phyloP scores from a whole-genome alignment of 2,329 filamentous ascomycete species.

The Penicillium vulpinum region DNA sequence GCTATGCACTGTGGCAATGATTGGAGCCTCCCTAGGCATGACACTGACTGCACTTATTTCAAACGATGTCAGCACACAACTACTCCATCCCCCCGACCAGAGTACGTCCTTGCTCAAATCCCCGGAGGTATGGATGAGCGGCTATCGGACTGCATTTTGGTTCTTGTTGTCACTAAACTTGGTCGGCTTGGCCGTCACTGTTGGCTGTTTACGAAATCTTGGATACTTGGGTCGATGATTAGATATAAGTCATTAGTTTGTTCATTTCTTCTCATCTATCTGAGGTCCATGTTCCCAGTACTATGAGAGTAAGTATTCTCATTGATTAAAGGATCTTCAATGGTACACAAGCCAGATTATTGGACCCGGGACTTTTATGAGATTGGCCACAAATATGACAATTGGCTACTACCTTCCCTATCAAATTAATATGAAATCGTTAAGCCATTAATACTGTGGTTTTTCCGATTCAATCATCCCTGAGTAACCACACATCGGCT shows the following conservation, averaged over 20 bases:
- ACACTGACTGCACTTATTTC: conserved; percentile 2
- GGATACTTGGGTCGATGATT: not conserved
- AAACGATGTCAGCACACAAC: not conserved
- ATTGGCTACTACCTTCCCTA: not conserved
- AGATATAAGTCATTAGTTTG: not conserved
- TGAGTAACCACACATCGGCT: conserved; percentile 12
- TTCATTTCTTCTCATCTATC: not conserved
- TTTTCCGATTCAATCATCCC: not conserved
- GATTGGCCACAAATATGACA: not conserved
- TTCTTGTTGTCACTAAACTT: conserved; percentile 5
- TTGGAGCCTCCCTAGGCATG: conserved; percentile 5
- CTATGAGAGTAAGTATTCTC: not conserved
- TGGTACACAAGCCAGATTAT: not conserved
- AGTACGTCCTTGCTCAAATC: not conserved
- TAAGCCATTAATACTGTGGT: not conserved
- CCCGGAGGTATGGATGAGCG: not conserved
- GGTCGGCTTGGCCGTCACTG: not conserved
- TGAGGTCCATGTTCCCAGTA: not conserved
- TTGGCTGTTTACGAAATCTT: conserved; percentile 1
- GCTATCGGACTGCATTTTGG: conserved; percentile 7
- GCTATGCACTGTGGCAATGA: conserved; percentile 7
- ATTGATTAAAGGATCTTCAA: not conserved
- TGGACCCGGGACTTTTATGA: not conserved
- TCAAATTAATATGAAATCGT: not conserved
- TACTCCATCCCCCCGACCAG: not conserved